These are phyloP conservation scores for Taphrina populina DNA, from an alignment of 1,139 yeast genomes.

Conservation along the genomic window DNA sequence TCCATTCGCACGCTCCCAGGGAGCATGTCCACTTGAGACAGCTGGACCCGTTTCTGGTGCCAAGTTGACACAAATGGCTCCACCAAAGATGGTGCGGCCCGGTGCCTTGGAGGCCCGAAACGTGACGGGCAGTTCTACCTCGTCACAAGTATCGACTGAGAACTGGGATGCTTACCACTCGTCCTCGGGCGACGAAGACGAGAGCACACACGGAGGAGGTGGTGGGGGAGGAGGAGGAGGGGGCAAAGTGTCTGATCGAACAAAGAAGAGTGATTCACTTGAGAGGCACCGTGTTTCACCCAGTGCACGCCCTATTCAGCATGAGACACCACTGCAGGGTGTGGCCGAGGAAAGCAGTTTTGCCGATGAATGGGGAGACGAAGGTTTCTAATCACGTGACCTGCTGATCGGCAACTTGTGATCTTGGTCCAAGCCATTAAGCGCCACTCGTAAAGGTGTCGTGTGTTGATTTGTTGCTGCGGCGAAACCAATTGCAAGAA, in stretches of 20 bases:
- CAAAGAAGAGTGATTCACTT: background rate
- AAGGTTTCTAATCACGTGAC: constrained; percentile 27
- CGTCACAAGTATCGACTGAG: constrained; percentile 15
- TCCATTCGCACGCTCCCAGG: too few species aligned
- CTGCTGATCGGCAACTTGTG: too few species aligned
- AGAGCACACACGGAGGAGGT: background rate
- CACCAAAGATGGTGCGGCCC: background rate
- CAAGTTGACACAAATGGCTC: background rate
- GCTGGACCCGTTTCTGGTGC: too few species aligned
- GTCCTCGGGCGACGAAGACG: constrained; percentile 12
- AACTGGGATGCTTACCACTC: constrained; percentile 8
- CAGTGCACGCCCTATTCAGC: background rate
- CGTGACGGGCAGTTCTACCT: background rate
- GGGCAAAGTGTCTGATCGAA: background rate
- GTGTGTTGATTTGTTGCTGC: too few species aligned
- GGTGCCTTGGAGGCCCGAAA: background rate
- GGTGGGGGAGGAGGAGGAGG: background rate
- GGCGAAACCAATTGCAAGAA: too few species aligned
- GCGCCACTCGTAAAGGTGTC: too few species aligned
- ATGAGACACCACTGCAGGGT: constrained; percentile 9
- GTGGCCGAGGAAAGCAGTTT: constrained; percentile 26
- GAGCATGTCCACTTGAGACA: too few species aligned
- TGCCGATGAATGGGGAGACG: constrained; percentile 30
- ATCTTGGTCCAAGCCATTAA: too few species aligned
- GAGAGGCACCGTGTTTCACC: constrained; percentile 1